Percentiles rank a stretch among this genome's conserved stretches.
Conservation (phyloP, 1,284 basidiomycete genomes). For the Ceratobasidium sp. region DNA sequence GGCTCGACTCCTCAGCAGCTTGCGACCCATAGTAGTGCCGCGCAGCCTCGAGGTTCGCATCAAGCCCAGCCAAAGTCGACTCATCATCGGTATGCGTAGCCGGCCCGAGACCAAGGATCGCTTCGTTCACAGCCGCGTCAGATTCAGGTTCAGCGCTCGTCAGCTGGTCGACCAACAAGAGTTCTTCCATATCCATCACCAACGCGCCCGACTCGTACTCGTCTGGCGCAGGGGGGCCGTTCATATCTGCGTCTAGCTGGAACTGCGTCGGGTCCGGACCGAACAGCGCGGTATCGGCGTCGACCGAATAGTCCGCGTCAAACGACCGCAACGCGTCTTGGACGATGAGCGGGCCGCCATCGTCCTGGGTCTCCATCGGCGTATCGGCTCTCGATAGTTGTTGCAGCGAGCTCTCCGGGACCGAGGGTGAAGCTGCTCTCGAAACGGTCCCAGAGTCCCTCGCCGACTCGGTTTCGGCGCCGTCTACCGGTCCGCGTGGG, state of each 20-base stretch:
- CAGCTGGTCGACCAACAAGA: conserved; percentile 4
- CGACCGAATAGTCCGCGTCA: conserved; percentile 24
- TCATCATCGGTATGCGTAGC: neutral
- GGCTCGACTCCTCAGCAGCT: too few species aligned
- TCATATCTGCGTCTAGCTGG: neutral
- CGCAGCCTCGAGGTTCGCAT: conserved; percentile 10
- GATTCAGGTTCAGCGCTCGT: neutral
- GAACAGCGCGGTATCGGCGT: neutral
- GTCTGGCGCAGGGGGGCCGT: neutral
- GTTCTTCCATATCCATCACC: neutral
- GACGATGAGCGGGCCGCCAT: neutral
- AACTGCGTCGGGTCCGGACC: conserved; percentile 11
- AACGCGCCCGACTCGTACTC: neutral
- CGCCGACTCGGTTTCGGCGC: neutral
- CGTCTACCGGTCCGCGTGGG: conserved; percentile 13
- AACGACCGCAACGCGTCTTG: conserved; percentile 3
- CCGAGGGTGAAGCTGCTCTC: neutral
- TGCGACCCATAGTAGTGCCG: conserved; percentile 1
- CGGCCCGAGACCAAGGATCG: conserved; percentile 6
- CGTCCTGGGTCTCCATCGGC: neutral
- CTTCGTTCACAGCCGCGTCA: neutral
- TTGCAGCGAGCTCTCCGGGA: neutral
- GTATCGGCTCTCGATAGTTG: neutral
- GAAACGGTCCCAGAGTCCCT: neutral
- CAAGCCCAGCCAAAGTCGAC: conserved; percentile 2